Base-by-base conservation (phyloP, 495 filamentous ascomycete species). In the Podospora fimiseda region DNA sequence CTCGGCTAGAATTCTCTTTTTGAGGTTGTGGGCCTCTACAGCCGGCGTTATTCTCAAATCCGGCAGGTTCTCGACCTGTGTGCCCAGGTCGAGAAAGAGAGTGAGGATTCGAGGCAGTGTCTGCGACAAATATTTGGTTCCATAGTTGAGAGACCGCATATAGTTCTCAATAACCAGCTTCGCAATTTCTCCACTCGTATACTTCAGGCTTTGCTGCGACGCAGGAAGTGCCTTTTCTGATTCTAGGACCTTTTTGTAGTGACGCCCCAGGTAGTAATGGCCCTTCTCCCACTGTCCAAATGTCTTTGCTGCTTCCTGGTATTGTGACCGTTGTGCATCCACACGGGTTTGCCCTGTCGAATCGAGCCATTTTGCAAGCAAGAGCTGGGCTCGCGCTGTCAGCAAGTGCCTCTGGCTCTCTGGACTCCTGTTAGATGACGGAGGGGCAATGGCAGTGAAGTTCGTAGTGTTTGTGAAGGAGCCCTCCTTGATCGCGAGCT, bases 291-390 rank as follows among this genome's bases (percentile, higher is more conserved):
- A 99, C 55, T 81, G 84, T 0, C 70, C 60, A 58, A 77, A 74
- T 8, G 75, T 72, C 57, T 73, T 79, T 15, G 80, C 73, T 7
- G 90, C 91, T 52, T 84, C 75, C 38, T 85, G 83, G 65, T 95
- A 97, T 64, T 88, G 82, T 15, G 81, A 75, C 22, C 87, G 82
- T 50, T 96, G 80, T 4, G 83, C 81, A 30, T 80, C 76, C 15
- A 88, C 86, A 64, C 90, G 85, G 1, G 89, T 95, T 64, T 96
- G 90, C 13, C 94, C 93, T 15, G 93, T 87, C 51, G 78, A 81
- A 61, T 97, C 93, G 13, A 95, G 81, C 93, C 93, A 98, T 68
- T 95, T 96, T n/a, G 93, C 93, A 36, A 95, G 75, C 51, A 96
- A 74, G 13, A 97, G 72, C 58, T 93, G 83, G 11, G 90, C 90